A percentile compares a stretch with the other conserved stretches of the same genome.
These are phyloP conservation scores for Piper betle DNA, from an alignment of 164 flowering plant species.

Conservation along the genomic window DNA sequence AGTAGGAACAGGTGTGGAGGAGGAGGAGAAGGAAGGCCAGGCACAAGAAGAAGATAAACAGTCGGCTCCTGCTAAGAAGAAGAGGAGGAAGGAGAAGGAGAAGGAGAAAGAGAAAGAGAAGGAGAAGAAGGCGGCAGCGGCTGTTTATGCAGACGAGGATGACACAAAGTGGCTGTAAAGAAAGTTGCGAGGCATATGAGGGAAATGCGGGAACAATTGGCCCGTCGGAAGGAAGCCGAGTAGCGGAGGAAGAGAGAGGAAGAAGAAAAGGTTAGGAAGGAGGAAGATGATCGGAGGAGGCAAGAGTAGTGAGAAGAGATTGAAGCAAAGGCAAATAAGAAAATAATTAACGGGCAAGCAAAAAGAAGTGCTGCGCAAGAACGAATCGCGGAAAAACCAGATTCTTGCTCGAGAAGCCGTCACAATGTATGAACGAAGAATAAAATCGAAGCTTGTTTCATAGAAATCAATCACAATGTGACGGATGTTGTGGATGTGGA, in stretches of 20 bases:
- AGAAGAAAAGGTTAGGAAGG: constrained; percentile 75
- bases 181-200: constrained; percentile 87
- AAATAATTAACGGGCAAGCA: constrained; percentile 75
- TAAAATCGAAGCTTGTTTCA: constrained; percentile 42
- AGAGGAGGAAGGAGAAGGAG: constrained; percentile 83
- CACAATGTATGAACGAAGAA: constrained; percentile 67
- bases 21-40: constrained; percentile 41
- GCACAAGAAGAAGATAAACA: constrained; percentile 28
- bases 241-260: constrained; percentile 80
- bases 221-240: constrained; percentile 74
- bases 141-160: constrained; percentile 29
- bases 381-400: constrained; percentile 75
- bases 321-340: constrained; percentile 76
- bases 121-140: constrained; percentile 25
- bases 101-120: constrained; percentile 53
- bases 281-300: constrained; percentile 78
- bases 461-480: constrained; percentile 37
- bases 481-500: constrained; percentile 29
- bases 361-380: constrained; percentile 77
- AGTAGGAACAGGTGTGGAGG: constrained; percentile 27
- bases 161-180: constrained; percentile 42
- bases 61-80: constrained; percentile 87
- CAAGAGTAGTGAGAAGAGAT: constrained; percentile 79
- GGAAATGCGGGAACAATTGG: constrained; percentile 94
- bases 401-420: constrained; percentile 47